Percentiles rank a stretch among this genome's conserved stretches.
Evolutionary conservation across 2,329 filamentous ascomycete species (phyloP).

Genomic region (Penicillium sp.): DNA sequence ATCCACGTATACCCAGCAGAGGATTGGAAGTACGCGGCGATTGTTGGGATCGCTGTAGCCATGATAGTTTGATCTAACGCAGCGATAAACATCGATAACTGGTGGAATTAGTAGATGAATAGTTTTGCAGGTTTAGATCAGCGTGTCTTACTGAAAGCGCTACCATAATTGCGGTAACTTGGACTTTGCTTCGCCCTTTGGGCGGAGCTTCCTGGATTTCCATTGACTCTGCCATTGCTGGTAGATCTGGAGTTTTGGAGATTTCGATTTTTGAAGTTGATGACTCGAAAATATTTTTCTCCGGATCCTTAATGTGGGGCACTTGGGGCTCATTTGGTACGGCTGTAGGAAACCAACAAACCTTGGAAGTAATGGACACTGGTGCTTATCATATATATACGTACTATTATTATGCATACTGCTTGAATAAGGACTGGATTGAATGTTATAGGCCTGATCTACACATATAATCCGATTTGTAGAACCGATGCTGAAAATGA

Average conservation of each 20-base stretch:
- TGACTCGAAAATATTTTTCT: background rate
- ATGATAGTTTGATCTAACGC: conserved; percentile 47
- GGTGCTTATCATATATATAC: background rate
- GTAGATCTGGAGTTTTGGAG: background rate
- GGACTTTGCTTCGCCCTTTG: conserved; percentile 16
- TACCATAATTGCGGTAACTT: conserved; percentile 22
- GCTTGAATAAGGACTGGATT: background rate
- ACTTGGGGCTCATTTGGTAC: background rate
- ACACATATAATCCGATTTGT: no score
- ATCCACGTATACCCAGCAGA: conserved; percentile 69
- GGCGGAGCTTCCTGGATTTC: conserved; percentile 11
- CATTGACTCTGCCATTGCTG: conserved; percentile 4
- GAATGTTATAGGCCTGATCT: no score
- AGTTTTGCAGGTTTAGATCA: background rate
- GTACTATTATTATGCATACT: background rate
- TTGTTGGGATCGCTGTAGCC: conserved; percentile 54
- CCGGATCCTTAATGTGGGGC: background rate
- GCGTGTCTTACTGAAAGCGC: conserved; percentile 21
- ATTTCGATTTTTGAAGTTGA: background rate
- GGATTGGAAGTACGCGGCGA: conserved; percentile 54
- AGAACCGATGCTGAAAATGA: no score
- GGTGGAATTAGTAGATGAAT: conserved; percentile 5
- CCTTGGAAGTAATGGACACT: background rate
- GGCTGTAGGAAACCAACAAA: background rate
- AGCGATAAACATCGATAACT: conserved; percentile 28